Percentiles rank a stretch among this genome's conserved stretches.
phyloP scores from a whole-genome alignment of 208 protist species.

The Angomonas ambiguus region DNA sequence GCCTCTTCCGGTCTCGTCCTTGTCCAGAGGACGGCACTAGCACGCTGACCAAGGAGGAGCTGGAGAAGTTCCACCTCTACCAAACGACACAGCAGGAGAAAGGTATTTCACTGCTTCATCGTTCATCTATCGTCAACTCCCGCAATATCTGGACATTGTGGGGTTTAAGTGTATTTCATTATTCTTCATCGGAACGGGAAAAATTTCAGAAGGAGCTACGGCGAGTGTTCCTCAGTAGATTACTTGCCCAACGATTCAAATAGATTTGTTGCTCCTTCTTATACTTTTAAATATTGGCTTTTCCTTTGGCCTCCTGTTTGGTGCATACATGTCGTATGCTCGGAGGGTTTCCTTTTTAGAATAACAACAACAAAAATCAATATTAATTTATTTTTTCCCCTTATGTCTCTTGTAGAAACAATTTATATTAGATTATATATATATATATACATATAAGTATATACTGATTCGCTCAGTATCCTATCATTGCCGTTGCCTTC shows the following conservation, averaged over 20 bases:
- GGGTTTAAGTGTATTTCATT: background rate
- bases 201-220: background rate
- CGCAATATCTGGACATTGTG: conserved; percentile 17
- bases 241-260: too few relatives aligned
- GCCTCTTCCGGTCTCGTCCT: background rate
- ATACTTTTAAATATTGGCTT: conserved; percentile 7
- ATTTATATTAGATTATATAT: background rate
- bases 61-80: background rate
- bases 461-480: too few relatives aligned
- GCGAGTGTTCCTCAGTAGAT: background rate
- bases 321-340: too few relatives aligned
- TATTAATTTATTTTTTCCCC: conserved; percentile 7
- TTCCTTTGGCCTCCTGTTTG: conserved; percentile 14
- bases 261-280: conserved; percentile 1
- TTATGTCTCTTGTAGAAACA: background rate
- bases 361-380: background rate
- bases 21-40: background rate
- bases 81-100: background rate
- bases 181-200: background rate
- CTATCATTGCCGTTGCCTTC: too few relatives aligned
- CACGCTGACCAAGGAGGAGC: background rate
- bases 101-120: background rate
- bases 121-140: background rate
- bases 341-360: too few relatives aligned
- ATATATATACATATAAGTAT: too few relatives aligned